A percentile compares a stretch with the other conserved stretches of the same genome.
Evolutionary conservation across 495 filamentous ascomycete genomes (phyloP).

Genomic region (Aspergillus cristatus): DNA sequence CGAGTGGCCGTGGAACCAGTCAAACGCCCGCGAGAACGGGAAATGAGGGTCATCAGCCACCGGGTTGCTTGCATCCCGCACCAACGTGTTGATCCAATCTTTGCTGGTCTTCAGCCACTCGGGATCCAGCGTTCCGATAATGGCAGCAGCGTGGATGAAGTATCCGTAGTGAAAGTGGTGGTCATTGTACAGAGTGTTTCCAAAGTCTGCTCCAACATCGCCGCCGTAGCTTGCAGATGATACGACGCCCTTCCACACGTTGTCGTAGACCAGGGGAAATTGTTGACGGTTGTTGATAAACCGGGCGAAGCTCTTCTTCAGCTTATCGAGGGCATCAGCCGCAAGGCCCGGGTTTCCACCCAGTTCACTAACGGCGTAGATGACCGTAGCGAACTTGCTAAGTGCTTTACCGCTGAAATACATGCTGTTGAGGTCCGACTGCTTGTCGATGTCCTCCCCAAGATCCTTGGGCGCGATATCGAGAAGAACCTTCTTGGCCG

Average conservation of each 20-base stretch:
- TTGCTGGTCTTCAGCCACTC: constrained; percentile 64
- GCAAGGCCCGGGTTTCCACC: constrained; percentile 51
- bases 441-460: constrained; percentile 55
- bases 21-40: constrained; percentile 78
- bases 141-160: constrained; percentile 80
- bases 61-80: constrained; percentile 74
- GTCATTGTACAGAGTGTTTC: constrained; percentile 85
- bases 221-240: constrained; percentile 74
- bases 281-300: constrained; percentile 72
- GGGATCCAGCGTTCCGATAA: constrained; percentile 74
- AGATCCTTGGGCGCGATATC: constrained; percentile 56
- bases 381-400: constrained; percentile 72
- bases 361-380: constrained; percentile 61
- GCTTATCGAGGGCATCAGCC: constrained; percentile 48
- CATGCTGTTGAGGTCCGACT: constrained; percentile 79
- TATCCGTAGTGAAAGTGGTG: constrained; percentile 93
- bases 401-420: constrained; percentile 93
- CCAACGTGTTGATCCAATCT: constrained; percentile 71
- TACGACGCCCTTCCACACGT: constrained; percentile 77
- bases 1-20: constrained; percentile 92
- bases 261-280: constrained; percentile 72
- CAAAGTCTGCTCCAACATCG: constrained; percentile 65
- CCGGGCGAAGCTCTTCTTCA: constrained; percentile 67
- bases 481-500: constrained; percentile 45
- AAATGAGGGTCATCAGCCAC: constrained; percentile 62